Conservation (phyloP, 768 basidiomycete genomes). For the Leccinum incarnatum region DNA sequence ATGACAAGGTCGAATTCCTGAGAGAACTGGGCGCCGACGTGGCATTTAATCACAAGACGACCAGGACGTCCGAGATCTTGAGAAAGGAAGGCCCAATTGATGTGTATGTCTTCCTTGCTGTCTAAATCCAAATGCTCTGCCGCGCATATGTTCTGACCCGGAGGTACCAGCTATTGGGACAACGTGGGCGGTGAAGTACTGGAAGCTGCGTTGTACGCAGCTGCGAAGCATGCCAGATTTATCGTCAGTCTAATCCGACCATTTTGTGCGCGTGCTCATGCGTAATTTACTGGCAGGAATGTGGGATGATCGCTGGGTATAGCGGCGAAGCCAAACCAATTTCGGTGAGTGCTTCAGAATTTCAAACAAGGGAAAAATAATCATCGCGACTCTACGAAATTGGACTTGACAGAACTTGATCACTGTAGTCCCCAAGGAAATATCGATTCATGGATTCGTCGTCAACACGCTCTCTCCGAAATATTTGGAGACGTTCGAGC, state of each 20-base stretch:
- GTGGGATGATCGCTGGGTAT: constrained; percentile 22
- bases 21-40: constrained; percentile 63
- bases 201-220: constrained; percentile 50
- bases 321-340: not conserved
- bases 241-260: constrained; percentile 30
- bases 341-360: not conserved
- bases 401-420: constrained; percentile 32
- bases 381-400: not conserved
- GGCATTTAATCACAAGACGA: constrained; percentile 73
- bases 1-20: constrained; percentile 69
- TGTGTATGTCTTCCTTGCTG: constrained; percentile 33
- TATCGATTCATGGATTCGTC: constrained; percentile 48
- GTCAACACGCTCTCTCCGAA: constrained; percentile 29
- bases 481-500: constrained; percentile 42
- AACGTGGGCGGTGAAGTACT: constrained; percentile 60
- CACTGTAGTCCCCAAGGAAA: constrained; percentile 38
- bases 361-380: not conserved
- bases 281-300: constrained; percentile 25
- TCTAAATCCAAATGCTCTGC: not conserved
- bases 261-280: not conserved
- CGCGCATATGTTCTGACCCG: not conserved
- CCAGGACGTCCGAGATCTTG: constrained; percentile 49
- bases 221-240: constrained; percentile 46
- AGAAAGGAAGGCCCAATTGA: constrained; percentile 55
- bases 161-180: constrained; percentile 31